A percentile compares a stretch with the other conserved stretches of the same genome.
These are phyloP conservation scores for Suaeda aralocaspica DNA, from an alignment of 148 eudicot genomes.

Conservation along the genomic window DNA sequence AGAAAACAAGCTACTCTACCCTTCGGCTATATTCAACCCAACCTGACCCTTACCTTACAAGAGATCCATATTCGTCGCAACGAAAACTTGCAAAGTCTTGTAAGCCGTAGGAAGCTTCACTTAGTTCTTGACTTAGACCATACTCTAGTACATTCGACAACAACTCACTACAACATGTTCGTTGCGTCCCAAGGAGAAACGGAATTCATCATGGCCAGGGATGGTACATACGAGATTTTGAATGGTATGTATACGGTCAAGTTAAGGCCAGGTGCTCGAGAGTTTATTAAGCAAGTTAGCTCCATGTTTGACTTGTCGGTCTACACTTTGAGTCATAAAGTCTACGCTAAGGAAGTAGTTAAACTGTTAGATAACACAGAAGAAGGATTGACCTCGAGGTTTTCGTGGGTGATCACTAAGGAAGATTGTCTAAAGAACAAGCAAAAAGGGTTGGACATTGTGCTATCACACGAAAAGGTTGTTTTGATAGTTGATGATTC, in stretches of 20 bases:
- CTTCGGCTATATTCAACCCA: conserved; percentile 15
- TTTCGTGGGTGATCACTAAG: conserved; percentile 8
- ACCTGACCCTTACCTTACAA: background rate
- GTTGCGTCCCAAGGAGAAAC: background rate
- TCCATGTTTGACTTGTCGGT: conserved; percentile 20
- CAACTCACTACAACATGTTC: background rate
- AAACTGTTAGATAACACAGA: background rate
- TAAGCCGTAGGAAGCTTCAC: conserved; percentile 19
- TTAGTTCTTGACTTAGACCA: conserved; percentile 24
- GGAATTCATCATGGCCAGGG: no score
- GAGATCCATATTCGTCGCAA: conserved; percentile 11
- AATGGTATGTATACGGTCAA: background rate
- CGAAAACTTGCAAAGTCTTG: background rate
- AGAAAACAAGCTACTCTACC: conserved; percentile 4
- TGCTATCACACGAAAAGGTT: background rate
- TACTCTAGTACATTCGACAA: conserved; percentile 12
- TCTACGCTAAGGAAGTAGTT: background rate
- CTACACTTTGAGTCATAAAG: background rate
- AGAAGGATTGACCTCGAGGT: background rate
- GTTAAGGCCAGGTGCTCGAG: conserved; percentile 12
- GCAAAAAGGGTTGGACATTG: conserved; percentile 10
- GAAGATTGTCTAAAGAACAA: conserved; percentile 7
- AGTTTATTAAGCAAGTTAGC: background rate
- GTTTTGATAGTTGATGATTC: conserved; percentile 17
- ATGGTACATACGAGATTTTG: background rate